Percentiles rank a stretch among this genome's conserved stretches.
phyloP scores from a whole-genome alignment of 2,329 filamentous ascomycete species.

The Diaporthe citri region DNA sequence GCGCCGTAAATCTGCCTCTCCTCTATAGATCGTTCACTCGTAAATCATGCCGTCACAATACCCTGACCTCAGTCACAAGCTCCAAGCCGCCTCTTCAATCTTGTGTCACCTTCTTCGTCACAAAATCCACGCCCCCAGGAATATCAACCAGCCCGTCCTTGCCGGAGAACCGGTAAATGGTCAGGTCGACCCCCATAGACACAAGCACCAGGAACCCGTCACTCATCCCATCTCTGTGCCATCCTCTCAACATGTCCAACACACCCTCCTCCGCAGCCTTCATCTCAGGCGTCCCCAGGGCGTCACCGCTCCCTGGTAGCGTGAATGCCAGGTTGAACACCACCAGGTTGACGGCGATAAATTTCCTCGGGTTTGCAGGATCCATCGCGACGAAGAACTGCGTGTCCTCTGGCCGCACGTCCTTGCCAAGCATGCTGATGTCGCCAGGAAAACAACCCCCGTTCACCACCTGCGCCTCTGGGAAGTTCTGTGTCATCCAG shows the following conservation, averaged over 20 bases:
- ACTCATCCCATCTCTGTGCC: constrained; percentile 1
- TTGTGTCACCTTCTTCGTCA: not conserved
- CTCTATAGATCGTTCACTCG: not conserved
- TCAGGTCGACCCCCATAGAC: constrained; percentile 7
- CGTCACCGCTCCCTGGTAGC: not conserved
- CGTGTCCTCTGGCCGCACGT: not conserved
- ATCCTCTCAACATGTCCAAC: not conserved
- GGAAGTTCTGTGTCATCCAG: constrained; percentile 10
- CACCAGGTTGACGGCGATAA: not conserved
- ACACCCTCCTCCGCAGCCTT: not conserved
- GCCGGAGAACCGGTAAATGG: not conserved
- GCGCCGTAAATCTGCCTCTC: not conserved
- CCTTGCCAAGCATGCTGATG: not conserved
- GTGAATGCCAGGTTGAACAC: not conserved
- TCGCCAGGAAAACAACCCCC: constrained; percentile 1
- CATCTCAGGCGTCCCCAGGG: not conserved
- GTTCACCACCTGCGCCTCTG: constrained; percentile 1
- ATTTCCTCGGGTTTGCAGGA: not conserved
- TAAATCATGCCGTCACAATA: not conserved
- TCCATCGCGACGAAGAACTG: constrained; percentile 19
- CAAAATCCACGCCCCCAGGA: not conserved
- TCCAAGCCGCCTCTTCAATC: not conserved
- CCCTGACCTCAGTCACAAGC: no score
- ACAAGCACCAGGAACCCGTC: constrained; percentile 1
- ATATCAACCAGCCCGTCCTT: not conserved